Conservation (phyloP, 306 rosid genomes). For the Geum urbanum region DNA sequence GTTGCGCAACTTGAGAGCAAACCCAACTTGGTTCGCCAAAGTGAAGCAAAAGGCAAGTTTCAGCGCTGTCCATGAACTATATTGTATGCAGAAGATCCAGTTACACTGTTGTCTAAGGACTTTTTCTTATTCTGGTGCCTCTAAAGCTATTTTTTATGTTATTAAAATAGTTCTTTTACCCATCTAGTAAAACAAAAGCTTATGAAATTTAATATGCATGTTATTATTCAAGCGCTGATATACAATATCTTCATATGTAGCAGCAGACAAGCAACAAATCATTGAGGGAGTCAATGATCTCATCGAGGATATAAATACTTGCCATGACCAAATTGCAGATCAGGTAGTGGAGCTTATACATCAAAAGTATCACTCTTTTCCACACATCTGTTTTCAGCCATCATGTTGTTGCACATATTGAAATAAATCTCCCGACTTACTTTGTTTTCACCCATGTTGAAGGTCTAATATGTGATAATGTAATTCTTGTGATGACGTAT, state of each 20-base stretch:
- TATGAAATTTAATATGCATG: not conserved
- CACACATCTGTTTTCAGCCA: not conserved
- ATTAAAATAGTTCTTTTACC: not conserved
- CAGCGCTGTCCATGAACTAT: not conserved
- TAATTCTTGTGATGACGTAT: not conserved
- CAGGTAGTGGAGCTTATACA: conserved; percentile 17
- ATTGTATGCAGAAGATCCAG: not conserved
- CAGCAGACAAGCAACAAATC: conserved; percentile 10
- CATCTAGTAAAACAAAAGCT: too few relatives aligned
- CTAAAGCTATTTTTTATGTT: not conserved
- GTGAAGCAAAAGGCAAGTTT: conserved; percentile 16
- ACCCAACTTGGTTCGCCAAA: not conserved
- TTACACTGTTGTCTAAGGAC: not conserved
- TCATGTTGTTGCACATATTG: not conserved
- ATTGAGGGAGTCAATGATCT: conserved; percentile 14
- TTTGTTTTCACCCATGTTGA: not conserved
- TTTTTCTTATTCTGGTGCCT: not conserved
- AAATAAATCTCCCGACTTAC: not conserved
- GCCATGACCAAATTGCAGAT: conserved; percentile 20
- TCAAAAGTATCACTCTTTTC: conserved; percentile 11
- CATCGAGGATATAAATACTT: conserved; percentile 21
- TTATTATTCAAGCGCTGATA: not conserved
- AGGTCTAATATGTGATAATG: not conserved
- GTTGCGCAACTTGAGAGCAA: conserved; percentile 1
- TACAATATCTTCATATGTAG: not conserved